phyloP scores from a whole-genome alignment of 2,329 filamentous ascomycete species.

The Verticillium klebahnii region DNA sequence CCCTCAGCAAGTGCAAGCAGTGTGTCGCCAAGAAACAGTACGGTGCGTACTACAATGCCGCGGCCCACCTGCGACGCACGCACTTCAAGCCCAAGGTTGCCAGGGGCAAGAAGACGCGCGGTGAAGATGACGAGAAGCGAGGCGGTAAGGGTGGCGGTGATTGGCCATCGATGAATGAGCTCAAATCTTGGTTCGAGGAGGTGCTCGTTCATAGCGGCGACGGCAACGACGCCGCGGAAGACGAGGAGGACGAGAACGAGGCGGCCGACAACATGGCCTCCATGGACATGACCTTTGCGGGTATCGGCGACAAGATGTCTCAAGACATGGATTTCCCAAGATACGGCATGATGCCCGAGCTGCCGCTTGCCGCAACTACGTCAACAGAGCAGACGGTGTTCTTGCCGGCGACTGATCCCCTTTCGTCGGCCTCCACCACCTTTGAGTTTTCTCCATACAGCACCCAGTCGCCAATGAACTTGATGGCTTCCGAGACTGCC shows the following conservation, averaged over 20 bases:
- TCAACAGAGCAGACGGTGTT: neutral
- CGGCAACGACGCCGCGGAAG: slow-evolving; percentile 25
- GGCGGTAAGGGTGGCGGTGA: slow-evolving; percentile 50
- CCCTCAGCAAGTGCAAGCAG: slow-evolving; percentile 77
- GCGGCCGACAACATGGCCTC: neutral
- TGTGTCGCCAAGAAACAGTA: slow-evolving; percentile 76
- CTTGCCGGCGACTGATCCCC: neutral
- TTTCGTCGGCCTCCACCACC: slow-evolving; percentile 7
- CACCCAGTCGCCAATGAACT: slow-evolving; percentile 10
- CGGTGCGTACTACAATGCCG: slow-evolving; percentile 90
- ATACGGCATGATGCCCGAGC: neutral
- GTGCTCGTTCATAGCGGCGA: slow-evolving; percentile 36
- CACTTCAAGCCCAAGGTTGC: slow-evolving; percentile 71
- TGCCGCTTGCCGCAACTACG: neutral
- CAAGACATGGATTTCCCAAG: neutral
- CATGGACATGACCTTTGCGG: neutral
- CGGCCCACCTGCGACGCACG: slow-evolving; percentile 79
- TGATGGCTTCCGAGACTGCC: slow-evolving; percentile 9
- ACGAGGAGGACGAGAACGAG: slow-evolving; percentile 12
- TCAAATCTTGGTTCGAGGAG: slow-evolving; percentile 58
- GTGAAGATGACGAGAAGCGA: slow-evolving; percentile 41
- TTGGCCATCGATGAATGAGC: slow-evolving; percentile 50
- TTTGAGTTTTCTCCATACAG: slow-evolving; percentile 9
- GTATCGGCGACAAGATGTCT: neutral
- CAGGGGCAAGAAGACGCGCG: slow-evolving; percentile 36